phyloP scores from a whole-genome alignment of 805 yeast genomes.

The Yarrowia sp. region DNA sequence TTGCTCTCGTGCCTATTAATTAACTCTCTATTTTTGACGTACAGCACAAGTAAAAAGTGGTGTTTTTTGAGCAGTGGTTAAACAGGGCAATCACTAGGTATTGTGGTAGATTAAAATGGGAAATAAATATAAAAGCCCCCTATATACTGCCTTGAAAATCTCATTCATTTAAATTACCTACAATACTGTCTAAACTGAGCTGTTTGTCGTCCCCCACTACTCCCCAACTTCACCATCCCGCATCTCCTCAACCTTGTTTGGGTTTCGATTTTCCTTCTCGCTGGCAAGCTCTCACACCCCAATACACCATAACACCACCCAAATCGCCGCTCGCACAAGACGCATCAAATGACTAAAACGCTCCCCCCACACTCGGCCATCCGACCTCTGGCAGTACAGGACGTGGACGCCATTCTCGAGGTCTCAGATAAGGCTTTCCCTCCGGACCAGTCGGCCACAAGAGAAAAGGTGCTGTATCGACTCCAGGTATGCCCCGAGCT shows the following conservation, averaged over 20 bases:
- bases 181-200: background rate
- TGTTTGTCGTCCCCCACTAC: background rate
- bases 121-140: background rate
- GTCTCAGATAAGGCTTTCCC: slow-evolving; percentile 72
- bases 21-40: background rate
- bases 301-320: background rate
- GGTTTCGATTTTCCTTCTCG: slow-evolving; percentile 22
- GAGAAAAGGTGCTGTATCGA: slow-evolving; percentile 64
- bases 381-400: slow-evolving; percentile 77
- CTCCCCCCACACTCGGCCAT: slow-evolving; percentile 60
- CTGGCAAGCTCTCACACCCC: background rate
- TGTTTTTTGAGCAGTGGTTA: background rate
- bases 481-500: slow-evolving; percentile 83
- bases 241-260: slow-evolving; percentile 23
- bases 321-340: background rate
- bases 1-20: slow-evolving; percentile 5
- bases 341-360: slow-evolving; percentile 29
- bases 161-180: background rate
- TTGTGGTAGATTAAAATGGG: background rate
- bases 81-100: background rate
- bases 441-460: slow-evolving; percentile 61
- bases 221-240: slow-evolving; percentile 1
- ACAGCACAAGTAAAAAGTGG: background rate
- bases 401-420: slow-evolving; percentile 55
- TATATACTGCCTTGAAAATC: background rate